phyloP scores from a whole-genome alignment of 1,284 basidiomycete genomes.

The Malassezia caprae region DNA sequence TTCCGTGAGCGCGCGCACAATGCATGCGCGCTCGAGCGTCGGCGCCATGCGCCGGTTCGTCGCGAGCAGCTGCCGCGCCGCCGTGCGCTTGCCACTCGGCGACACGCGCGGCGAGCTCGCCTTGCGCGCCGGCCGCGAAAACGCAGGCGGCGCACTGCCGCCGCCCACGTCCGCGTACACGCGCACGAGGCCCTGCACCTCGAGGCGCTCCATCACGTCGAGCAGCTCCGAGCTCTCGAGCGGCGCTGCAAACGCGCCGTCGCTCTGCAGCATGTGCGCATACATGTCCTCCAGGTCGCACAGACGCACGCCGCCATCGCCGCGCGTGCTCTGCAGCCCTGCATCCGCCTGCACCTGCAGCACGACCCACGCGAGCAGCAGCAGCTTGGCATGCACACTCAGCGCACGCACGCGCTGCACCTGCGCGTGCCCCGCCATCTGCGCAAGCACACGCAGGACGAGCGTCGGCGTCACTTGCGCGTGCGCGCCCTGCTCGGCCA shows the following conservation, averaged over 20 bases:
- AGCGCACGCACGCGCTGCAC: slow-evolving; percentile 35
- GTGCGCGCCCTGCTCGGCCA: slow-evolving; percentile 28
- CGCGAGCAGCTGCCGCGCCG: slow-evolving; percentile 35
- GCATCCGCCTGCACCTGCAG: slow-evolving; percentile 23
- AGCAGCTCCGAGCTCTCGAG: slow-evolving; percentile 39
- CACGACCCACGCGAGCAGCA: slow-evolving; percentile 36
- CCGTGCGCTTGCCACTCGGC: slow-evolving; percentile 34
- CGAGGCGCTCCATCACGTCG: slow-evolving; percentile 40
- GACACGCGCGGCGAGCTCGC: slow-evolving; percentile 18
- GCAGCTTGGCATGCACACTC: slow-evolving; percentile 40
- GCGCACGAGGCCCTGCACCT: slow-evolving; percentile 37
- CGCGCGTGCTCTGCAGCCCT: slow-evolving; percentile 21
- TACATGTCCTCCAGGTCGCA: slow-evolving; percentile 37
- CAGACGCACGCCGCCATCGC: slow-evolving; percentile 20
- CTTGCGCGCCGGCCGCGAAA: not conserved
- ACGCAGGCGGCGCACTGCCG: slow-evolving; percentile 2
- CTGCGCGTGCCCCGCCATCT: slow-evolving; percentile 38
- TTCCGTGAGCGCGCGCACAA: slow-evolving; percentile 15
- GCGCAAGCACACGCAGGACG: slow-evolving; percentile 39
- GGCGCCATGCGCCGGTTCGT: slow-evolving; percentile 20
- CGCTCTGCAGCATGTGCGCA: slow-evolving; percentile 25
- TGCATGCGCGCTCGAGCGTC: slow-evolving; percentile 13
- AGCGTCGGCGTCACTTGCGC: slow-evolving; percentile 38
- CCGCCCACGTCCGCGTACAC: slow-evolving; percentile 23
- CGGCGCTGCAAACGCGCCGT: slow-evolving; percentile 26